Percentiles rank a stretch among this genome's conserved stretches.
Conservation (phyloP, 1,139 yeast genomes). For the Yamadazyma mexicana region DNA sequence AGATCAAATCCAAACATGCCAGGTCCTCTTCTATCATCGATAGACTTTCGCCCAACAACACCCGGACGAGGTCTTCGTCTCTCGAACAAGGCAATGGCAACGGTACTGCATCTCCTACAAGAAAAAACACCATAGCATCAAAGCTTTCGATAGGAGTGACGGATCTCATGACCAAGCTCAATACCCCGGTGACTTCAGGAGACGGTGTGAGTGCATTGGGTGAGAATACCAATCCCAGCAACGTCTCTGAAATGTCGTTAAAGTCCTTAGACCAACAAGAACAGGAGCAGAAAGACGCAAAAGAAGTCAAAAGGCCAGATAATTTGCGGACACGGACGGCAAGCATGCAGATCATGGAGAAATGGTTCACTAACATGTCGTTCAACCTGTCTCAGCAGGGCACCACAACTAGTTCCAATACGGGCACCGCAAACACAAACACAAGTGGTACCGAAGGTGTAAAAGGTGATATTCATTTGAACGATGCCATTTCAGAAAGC, state of each 20-base stretch:
- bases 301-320: conserved; percentile 24
- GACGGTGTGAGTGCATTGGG: too few species aligned
- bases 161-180: conserved; percentile 46
- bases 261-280: conserved; percentile 32
- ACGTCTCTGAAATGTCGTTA: conserved; percentile 29
- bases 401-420: neutral
- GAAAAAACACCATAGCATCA: conserved; percentile 39
- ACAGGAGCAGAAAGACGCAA: conserved; percentile 3
- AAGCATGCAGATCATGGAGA: conserved; percentile 46
- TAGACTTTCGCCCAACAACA: conserved; percentile 33
- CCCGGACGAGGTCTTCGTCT: conserved; percentile 41
- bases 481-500: conserved; percentile 11
- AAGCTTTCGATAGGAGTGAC: conserved; percentile 41
- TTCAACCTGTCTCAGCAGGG: conserved; percentile 6
- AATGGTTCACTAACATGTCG: conserved; percentile 41
- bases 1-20: conserved; percentile 15
- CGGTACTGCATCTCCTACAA: conserved; percentile 14
- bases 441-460: too few species aligned
- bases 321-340: conserved; percentile 35
- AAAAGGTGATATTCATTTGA: neutral
- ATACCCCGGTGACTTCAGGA: conserved; percentile 14
- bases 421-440: neutral
- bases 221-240: conserved; percentile 17
- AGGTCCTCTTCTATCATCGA: conserved; percentile 30
- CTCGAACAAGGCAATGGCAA: conserved; percentile 21